Evolutionary conservation across 2,329 filamentous ascomycete genomes (phyloP).

Genomic region (Colletotrichum lindemuthianum): DNA sequence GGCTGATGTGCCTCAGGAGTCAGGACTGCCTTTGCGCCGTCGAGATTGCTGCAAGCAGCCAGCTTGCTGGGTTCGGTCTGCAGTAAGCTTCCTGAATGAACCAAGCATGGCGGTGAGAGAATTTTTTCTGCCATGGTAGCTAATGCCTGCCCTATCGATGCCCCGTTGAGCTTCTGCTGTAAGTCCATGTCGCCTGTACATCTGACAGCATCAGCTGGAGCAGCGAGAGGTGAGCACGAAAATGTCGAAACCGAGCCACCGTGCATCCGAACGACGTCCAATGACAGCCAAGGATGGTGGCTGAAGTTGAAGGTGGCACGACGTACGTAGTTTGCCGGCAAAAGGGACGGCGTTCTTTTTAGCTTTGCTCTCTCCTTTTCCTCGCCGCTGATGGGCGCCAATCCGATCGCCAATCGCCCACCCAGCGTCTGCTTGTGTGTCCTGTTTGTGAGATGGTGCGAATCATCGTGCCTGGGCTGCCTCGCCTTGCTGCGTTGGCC

Average conservation of each 20-base stretch:
- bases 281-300: slow-evolving; percentile 28
- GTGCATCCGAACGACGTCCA: slow-evolving; percentile 11
- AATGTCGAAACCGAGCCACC: slow-evolving; percentile 5
- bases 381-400: not conserved
- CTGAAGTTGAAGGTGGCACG: slow-evolving; percentile 27
- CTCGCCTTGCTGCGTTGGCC: slow-evolving; percentile 5
- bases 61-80: slow-evolving; percentile 11
- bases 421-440: no score
- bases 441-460: not conserved
- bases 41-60: not conserved
- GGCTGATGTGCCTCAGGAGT: slow-evolving; percentile 11
- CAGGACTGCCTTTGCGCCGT: not conserved
- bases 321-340: slow-evolving; percentile 24
- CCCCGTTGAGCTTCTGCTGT: no score
- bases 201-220: no score
- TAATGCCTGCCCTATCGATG: not conserved
- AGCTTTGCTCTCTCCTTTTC: slow-evolving; percentile 31
- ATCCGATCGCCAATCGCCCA: no score
- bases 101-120: not conserved
- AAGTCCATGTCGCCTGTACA: no score
- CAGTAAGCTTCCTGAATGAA: slow-evolving; percentile 28
- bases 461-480: slow-evolving; percentile 3
- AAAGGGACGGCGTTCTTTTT: slow-evolving; percentile 29
- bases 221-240: not conserved
- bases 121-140: no score